Conservation (phyloP, 1,284 basidiomycete species). For the Naganishia albida region DNA sequence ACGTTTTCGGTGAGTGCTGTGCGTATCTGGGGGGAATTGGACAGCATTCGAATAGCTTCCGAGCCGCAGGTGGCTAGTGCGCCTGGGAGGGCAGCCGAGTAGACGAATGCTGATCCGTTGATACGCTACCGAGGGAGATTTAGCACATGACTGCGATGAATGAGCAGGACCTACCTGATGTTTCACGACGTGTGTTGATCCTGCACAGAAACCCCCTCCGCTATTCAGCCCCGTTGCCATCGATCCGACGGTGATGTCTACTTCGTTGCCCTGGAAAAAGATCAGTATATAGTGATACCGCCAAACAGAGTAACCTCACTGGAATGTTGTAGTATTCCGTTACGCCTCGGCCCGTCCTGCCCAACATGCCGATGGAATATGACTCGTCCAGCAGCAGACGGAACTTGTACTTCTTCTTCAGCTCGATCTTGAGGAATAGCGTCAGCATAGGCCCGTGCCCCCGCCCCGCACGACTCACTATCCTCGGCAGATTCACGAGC, state of each 20-base stretch:
- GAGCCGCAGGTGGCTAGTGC: slow-evolving; percentile 84
- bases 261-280: slow-evolving; percentile 53
- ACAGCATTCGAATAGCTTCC: slow-evolving; percentile 76
- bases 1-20: slow-evolving; percentile 78
- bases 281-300: slow-evolving; percentile 9
- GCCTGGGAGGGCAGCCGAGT: slow-evolving; percentile 91
- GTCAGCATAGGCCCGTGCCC: neutral
- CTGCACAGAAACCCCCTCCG: slow-evolving; percentile 93
- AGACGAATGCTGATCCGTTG: slow-evolving; percentile 94
- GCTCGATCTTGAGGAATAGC: slow-evolving; percentile 66
- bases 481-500: slow-evolving; percentile 84
- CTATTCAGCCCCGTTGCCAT: slow-evolving; percentile 82
- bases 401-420: slow-evolving; percentile 95
- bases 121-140: slow-evolving; percentile 68
- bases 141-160: slow-evolving; percentile 21
- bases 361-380: slow-evolving; percentile 88
- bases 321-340: slow-evolving; percentile 92
- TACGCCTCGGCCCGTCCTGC: slow-evolving; percentile 87
- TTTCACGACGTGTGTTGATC: slow-evolving; percentile 75
- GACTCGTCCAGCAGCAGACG: slow-evolving; percentile 92
- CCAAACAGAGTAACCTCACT: slow-evolving; percentile 57
- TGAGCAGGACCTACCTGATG: slow-evolving; percentile 67
- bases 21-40: slow-evolving; percentile 72
- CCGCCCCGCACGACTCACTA: slow-evolving; percentile 62
- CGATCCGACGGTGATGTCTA: slow-evolving; percentile 69